Percentiles rank a stretch among this genome's conserved stretches.
phyloP scores from a whole-genome alignment of 768 basidiomycete genomes.

The Russula sp. region DNA sequence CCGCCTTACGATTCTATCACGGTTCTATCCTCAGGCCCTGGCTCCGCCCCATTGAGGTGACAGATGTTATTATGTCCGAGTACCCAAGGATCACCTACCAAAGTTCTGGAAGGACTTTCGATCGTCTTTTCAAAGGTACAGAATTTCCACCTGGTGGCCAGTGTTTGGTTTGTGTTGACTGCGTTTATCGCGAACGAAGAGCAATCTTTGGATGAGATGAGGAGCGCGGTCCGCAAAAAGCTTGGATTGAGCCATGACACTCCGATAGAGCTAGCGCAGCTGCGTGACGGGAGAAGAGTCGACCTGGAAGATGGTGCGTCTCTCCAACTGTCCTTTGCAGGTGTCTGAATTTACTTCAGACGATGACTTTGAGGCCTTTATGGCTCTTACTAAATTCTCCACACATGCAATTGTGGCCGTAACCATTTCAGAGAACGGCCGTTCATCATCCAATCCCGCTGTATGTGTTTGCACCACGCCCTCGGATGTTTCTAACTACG shows the following conservation, averaged over 20 bases:
- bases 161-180: slow-evolving; percentile 8
- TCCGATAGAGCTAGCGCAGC: slow-evolving; percentile 38
- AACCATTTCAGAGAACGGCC: neutral
- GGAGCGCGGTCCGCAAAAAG: slow-evolving; percentile 53
- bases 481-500: neutral
- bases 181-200: slow-evolving; percentile 35
- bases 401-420: slow-evolving; percentile 21
- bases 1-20: no score
- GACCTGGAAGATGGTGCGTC: slow-evolving; percentile 75
- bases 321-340: neutral
- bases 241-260: slow-evolving; percentile 40
- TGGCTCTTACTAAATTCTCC: slow-evolving; percentile 35
- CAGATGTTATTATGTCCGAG: neutral
- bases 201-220: slow-evolving; percentile 49
- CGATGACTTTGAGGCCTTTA: slow-evolving; percentile 74
- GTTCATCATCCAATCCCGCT: neutral
- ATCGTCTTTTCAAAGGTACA: slow-evolving; percentile 45
- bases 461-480: neutral
- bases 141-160: neutral
- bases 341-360: slow-evolving; percentile 35
- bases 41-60: no score
- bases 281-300: slow-evolving; percentile 45
- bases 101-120: slow-evolving; percentile 34
- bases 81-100: slow-evolving; percentile 17
- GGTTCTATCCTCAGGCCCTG: no score